Evolutionary conservation across 306 rosid species (phyloP).

Genomic region (Trichosanthes cucumerina): DNA sequence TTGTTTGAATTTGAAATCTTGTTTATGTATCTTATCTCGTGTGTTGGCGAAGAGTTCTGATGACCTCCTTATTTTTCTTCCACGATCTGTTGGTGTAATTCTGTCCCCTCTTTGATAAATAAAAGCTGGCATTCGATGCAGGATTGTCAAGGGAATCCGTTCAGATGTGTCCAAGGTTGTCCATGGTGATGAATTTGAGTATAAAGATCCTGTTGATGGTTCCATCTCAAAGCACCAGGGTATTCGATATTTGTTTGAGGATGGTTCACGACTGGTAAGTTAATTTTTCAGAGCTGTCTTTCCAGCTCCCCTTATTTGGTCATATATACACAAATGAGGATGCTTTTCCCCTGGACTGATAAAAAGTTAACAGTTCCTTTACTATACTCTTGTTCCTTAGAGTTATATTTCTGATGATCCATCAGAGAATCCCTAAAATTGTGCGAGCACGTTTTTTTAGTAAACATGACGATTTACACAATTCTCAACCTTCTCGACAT

Average conservation of each 20-base stretch:
- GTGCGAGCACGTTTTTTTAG: neutral
- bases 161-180: constrained; percentile 73
- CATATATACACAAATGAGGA: neutral
- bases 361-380: neutral
- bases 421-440: neutral
- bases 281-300: neutral
- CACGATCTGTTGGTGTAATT: neutral
- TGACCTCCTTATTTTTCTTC: neutral
- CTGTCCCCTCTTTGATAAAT: neutral
- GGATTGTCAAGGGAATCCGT: constrained; percentile 56
- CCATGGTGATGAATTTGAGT: constrained; percentile 82
- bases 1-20: neutral
- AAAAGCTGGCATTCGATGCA: constrained; percentile 10
- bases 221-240: constrained; percentile 94
- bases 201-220: constrained; percentile 90
- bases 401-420: neutral
- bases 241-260: constrained; percentile 90
- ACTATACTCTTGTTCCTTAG: neutral
- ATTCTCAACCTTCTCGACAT: neutral
- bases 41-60: neutral
- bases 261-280: constrained; percentile 96
- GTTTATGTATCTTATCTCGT: neutral
- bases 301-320: neutral
- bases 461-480: neutral
- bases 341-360: neutral